Percentiles rank a stretch among this genome's conserved stretches.
phyloP scores from a whole-genome alignment of 2,329 filamentous ascomycete genomes.

The Simplicillium sp. region DNA sequence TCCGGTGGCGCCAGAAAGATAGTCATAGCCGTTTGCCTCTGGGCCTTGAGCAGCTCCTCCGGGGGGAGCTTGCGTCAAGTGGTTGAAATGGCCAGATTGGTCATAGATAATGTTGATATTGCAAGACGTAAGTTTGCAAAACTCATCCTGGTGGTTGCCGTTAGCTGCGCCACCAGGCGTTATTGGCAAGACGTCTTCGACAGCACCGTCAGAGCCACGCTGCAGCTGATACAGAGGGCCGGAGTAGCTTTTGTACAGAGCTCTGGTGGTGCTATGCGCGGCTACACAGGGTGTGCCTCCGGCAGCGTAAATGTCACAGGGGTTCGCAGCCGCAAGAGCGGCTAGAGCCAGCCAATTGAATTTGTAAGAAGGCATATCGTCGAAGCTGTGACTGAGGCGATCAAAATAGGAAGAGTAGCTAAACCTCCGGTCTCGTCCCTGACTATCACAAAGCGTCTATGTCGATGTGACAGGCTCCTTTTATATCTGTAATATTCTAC shows the following conservation, averaged over 20 bases:
- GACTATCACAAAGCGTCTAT: too few species aligned
- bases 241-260: slow-evolving; percentile 42
- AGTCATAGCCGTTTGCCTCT: slow-evolving; percentile 46
- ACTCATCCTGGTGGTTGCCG: slow-evolving; percentile 49
- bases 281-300: slow-evolving; percentile 51
- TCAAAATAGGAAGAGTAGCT: too few species aligned
- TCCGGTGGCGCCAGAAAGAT: slow-evolving; percentile 46
- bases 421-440: too few species aligned
- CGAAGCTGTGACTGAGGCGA: too few species aligned
- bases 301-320: slow-evolving; percentile 50
- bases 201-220: slow-evolving; percentile 37
- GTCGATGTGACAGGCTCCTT: too few species aligned
- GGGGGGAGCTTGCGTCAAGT: slow-evolving; percentile 50
- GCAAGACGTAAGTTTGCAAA: slow-evolving; percentile 52
- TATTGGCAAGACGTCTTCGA: slow-evolving; percentile 36
- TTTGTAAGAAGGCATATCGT: background rate
- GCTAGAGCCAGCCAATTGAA: background rate
- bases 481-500: too few species aligned
- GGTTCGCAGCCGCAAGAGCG: slow-evolving; percentile 37
- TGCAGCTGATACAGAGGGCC: slow-evolving; percentile 49
- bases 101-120: slow-evolving; percentile 58
- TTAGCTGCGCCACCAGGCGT: slow-evolving; percentile 54
- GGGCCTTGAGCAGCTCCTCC: slow-evolving; percentile 49
- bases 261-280: slow-evolving; percentile 52
- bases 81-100: slow-evolving; percentile 51